Conservation (phyloP, 176 grass and related monocot genomes). For the Chrysopogon serrulatus region DNA sequence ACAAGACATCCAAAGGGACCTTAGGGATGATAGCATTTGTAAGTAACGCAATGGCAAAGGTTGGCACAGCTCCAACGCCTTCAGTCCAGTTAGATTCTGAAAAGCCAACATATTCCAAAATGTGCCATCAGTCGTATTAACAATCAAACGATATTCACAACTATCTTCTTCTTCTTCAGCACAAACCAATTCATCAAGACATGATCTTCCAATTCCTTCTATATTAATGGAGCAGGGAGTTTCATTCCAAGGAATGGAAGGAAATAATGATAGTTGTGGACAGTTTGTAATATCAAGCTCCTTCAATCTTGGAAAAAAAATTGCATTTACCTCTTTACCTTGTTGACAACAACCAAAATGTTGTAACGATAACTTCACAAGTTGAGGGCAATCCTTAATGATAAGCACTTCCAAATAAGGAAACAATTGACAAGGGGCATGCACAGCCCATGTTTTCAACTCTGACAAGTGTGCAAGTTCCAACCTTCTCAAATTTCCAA, state of each 20-base stretch:
- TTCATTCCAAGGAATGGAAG: not conserved
- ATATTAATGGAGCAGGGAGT: fast-evolving
- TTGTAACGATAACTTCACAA: not conserved
- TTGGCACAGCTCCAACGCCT: too few species aligned
- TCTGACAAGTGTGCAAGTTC: not conserved
- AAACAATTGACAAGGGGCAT: not conserved
- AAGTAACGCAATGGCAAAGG: too few species aligned
- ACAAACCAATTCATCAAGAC: too few species aligned
- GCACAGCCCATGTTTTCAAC: not conserved
- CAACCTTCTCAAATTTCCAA: not conserved
- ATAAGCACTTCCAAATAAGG: not conserved
- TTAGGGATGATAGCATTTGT: too few species aligned
- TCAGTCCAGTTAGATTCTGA: too few species aligned
- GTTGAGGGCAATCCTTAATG: not conserved
- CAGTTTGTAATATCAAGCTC: fast-evolving
- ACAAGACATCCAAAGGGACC: too few species aligned
- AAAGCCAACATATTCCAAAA: too few species aligned
- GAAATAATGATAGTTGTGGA: not conserved
- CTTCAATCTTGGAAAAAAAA: not conserved
- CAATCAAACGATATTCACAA: too few species aligned
- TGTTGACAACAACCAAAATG: not conserved
- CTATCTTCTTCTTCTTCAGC: too few species aligned
- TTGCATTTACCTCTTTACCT: not conserved
- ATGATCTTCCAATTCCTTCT: too few species aligned
- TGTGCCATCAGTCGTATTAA: too few species aligned